Evolutionary conservation across 768 basidiomycete species (phyloP), one percentile per base, ranked within the genome.

Genomic region (Lactarius psammicola): DNA sequence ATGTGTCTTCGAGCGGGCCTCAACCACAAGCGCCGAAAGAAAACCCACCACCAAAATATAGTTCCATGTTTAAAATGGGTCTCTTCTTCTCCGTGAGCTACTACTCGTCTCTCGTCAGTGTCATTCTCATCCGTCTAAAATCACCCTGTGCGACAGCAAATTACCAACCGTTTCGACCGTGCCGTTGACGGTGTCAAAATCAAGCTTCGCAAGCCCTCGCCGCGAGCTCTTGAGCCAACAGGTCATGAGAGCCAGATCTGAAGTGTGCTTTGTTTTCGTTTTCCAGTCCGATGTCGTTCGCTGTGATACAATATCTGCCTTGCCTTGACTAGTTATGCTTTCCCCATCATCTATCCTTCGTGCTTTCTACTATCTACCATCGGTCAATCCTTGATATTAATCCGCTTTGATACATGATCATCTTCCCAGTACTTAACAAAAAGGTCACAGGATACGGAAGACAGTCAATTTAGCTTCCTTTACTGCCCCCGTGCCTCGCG

Each of bases 401-500:
- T 55, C n/a, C 23, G 26, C 54, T 33, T 38, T 20, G 30, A 57
- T 42, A 51, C 23, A 42, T 31, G n/a, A 28, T 36, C 34, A 15
- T 34, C 40, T n/a, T 40, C 31, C 34, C 10, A 6, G 11, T 54
- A 53, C 18, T 42, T 4, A 15, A 6, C 4, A 17, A 30, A 30
- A 34, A 65, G 26, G 56, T 55, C 58, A 55, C 33, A 51, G 44
- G 55, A 59, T 49, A 38, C 46, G 58, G 49, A 53, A 38, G 63
- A 62, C 46, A 67, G 42, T 18, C 34, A 66, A 53, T 31, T 54
- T 40, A 51, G n/a, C 18, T 31, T 49, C 20, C 26, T 23, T 77
- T 66, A 76, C 36, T 55, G 61, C 23, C 72, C 76, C 60, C 75
- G 78, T 17, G 77, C 71, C 34, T 80, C 79, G 65, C 78, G 78